Evolutionary conservation across 140 eudicot genomes (phyloP), one percentile per base, ranked within the genome.

Genomic region (Ambrosia hybrid): DNA sequence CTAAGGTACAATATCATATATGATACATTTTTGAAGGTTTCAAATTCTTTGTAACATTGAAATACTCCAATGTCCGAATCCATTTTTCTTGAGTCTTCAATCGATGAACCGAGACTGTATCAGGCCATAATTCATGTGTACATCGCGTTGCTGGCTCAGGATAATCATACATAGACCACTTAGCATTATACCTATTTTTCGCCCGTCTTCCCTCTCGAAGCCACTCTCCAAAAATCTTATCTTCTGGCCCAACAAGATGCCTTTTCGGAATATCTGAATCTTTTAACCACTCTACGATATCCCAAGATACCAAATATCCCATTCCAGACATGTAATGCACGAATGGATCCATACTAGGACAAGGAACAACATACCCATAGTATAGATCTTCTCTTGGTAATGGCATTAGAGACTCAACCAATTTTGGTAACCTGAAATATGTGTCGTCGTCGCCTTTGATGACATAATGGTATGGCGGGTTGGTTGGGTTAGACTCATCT

Each of bases 101-200:
- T 11, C 80, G 86, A 62, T 92, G 98, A 70, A 92, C 98, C 2
- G 91, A 95, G 11, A 83, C 78, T 0, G 98, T 89, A 9, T 87
- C 89, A 21, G 93, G 96, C 98, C 98, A 89, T 17, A 89, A 78
- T 82, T 92, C 98, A 52, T 92, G 98, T 9, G 95, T 85, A n/a
- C 96, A 89, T 71, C 80, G 51, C 1, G 96, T 85, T 3, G 80
- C 87, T 2, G 96, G 98, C 68, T 85, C 95, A 0, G 97, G 98
- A 71, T 64, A 92, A 70, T 92, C 85, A 73, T 92, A 92, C 96
- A 92, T 92, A 0, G 87, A 82, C 95, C 95, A 87, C 79, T 92
- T 92, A n/a, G 95, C 96, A 70, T 89, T 89, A 74, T 71, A 79
- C 71, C 98, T 79, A 63, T 92, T 85, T 63, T 80, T 92, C 2